These are phyloP conservation scores for Xerocomus brunneocitrinus DNA, from an alignment of 768 basidiomycete species.

Conservation along the genomic window DNA sequence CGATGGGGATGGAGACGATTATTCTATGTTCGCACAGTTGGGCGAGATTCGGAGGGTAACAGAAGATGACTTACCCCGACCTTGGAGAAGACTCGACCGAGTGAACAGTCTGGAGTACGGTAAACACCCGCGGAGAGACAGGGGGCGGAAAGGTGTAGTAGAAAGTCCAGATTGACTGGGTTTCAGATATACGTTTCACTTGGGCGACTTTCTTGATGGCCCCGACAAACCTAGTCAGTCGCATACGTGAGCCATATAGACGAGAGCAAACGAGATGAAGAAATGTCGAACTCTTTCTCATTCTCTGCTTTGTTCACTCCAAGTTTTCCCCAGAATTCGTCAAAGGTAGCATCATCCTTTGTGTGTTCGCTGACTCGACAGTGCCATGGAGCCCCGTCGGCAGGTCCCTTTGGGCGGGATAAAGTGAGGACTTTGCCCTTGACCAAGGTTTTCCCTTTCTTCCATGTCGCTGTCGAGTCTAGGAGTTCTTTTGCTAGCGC, in stretches of 20 bases:
- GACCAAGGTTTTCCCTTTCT: conserved; percentile 59
- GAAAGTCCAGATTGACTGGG: conserved; percentile 63
- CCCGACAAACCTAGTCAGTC: conserved; percentile 53
- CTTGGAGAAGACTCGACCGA: conserved; percentile 46
- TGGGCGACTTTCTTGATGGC: conserved; percentile 59
- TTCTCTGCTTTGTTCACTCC: conserved; percentile 62
- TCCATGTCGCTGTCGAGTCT: conserved; percentile 57
- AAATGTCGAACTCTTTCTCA: conserved; percentile 55
- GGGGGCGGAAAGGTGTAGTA: conserved; percentile 71
- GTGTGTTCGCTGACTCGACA: conserved; percentile 64
- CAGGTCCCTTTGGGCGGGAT: conserved; percentile 46
- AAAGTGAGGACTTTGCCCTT: conserved; percentile 53
- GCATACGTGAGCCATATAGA: background rate
- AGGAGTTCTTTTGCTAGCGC: conserved; percentile 51
- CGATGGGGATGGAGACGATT: conserved; percentile 62
- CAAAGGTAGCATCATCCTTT: conserved; percentile 63
- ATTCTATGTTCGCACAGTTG: conserved; percentile 16
- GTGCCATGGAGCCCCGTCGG: conserved; percentile 62
- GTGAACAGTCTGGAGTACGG: conserved; percentile 62
- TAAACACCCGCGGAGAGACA: conserved; percentile 71
- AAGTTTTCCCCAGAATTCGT: conserved; percentile 66
- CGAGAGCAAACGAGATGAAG: background rate
- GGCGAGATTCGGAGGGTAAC: background rate
- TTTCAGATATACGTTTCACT: conserved; percentile 60
- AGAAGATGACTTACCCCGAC: conserved; percentile 47